phyloP scores from a whole-genome alignment of 2,329 filamentous ascomycete genomes.

The Diaporthe ilicicola region DNA sequence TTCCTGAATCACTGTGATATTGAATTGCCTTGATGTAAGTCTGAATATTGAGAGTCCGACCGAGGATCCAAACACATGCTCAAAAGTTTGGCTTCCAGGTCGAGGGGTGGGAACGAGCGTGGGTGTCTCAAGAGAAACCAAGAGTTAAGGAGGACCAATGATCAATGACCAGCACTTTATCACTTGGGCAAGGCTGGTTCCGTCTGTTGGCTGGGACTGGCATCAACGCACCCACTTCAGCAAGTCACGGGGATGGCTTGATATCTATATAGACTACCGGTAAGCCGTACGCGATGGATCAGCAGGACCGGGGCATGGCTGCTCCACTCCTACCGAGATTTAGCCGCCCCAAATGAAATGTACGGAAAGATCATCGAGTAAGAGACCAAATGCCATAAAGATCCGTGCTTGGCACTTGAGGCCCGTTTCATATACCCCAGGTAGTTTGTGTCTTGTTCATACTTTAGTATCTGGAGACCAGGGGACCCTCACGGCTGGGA shows the following conservation, averaged over 20 bases:
- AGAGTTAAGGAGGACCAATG: neutral
- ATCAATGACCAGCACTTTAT: neutral
- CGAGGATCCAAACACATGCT: neutral
- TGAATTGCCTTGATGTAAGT: neutral
- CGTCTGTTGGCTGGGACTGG: neutral
- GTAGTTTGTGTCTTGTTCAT: neutral
- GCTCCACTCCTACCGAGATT: constrained; percentile 38
- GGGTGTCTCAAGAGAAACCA: neutral
- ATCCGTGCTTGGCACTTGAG: constrained; percentile 1
- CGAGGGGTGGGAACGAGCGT: constrained; percentile 3
- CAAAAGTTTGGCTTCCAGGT: neutral
- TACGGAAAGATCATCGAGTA: constrained; percentile 13
- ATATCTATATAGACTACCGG: constrained; percentile 35
- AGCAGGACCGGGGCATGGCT: constrained; percentile 27
- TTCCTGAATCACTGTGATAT: neutral
- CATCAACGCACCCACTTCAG: constrained; percentile 2
- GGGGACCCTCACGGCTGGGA: neutral
- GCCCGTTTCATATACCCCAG: constrained; percentile 12
- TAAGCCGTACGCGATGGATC: constrained; percentile 34
- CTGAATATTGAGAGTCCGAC: neutral
- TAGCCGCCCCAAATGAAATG: constrained; percentile 40
- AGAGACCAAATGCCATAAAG: neutral
- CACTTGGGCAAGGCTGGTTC: neutral
- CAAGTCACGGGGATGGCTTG: constrained; percentile 30
- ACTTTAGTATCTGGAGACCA: too few relatives aligned